These are phyloP conservation scores for Primulina huaijiensis DNA, from an alignment of 257 asterid species.

Conservation along the genomic window DNA sequence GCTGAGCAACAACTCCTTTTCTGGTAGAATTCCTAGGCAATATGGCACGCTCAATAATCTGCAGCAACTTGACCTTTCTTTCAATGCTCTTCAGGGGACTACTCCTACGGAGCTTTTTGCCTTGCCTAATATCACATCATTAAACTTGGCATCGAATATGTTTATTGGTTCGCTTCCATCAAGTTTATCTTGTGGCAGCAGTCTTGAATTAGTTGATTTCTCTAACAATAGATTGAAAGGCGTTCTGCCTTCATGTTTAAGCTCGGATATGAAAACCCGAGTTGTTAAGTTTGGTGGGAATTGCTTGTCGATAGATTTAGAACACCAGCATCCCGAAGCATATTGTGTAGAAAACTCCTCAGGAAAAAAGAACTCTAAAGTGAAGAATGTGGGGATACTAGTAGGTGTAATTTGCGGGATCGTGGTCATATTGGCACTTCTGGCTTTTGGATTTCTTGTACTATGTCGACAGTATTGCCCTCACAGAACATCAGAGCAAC, in stretches of 20 bases:
- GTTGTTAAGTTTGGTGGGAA: constrained; percentile 46
- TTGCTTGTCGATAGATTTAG: constrained; percentile 41
- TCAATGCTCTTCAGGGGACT: constrained; percentile 40
- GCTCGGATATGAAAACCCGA: constrained; percentile 26
- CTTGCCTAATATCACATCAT: constrained; percentile 38
- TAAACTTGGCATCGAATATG: constrained; percentile 47
- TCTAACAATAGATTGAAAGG: constrained; percentile 61
- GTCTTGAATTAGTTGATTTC: constrained; percentile 47
- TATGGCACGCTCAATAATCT: constrained; percentile 41
- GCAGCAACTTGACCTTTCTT: constrained; percentile 57
- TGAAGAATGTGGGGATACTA: constrained; percentile 37
- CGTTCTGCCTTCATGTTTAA: constrained; percentile 54
- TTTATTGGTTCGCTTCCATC: constrained; percentile 45
- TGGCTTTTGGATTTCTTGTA: constrained; percentile 45
- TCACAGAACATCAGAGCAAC: constrained; percentile 52
- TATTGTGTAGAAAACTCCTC: constrained; percentile 30
- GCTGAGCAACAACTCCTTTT: constrained; percentile 46
- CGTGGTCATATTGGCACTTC: constrained; percentile 30
- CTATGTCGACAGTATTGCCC: constrained; percentile 43
- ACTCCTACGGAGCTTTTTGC: constrained; percentile 32
- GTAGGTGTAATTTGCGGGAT: constrained; percentile 46
- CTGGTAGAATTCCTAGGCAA: constrained; percentile 49
- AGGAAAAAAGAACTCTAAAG: constrained; percentile 25
- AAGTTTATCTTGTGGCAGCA: constrained; percentile 42
- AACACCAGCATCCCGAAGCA: constrained; percentile 44